These are phyloP conservation scores for Termitomyces eurrhizus DNA, from an alignment of 768 basidiomycete species.

Conservation along the genomic window DNA sequence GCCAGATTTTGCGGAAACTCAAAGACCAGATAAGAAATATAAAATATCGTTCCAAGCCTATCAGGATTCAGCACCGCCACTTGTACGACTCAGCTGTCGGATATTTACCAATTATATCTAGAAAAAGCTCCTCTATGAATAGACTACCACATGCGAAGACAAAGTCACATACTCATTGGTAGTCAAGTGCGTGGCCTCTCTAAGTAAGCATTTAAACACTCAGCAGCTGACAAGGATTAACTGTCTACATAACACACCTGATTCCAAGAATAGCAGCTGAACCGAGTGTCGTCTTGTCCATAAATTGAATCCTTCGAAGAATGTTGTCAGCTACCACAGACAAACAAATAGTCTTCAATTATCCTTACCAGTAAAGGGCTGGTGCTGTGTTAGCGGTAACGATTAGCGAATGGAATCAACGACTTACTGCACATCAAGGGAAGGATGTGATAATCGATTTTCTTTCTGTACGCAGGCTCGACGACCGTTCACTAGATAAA, in stretches of 20 bases:
- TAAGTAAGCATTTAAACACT: conserved; percentile 19
- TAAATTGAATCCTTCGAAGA: conserved; percentile 61
- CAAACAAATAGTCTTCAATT: too few relatives aligned
- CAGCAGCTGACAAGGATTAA: neutral
- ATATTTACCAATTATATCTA: conserved; percentile 58
- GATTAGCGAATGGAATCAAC: neutral
- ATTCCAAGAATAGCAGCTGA: conserved; percentile 69
- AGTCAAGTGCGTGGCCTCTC: conserved; percentile 56
- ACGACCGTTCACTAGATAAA: neutral
- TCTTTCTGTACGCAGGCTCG: conserved; percentile 31
- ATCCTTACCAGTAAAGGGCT: conserved; percentile 54
- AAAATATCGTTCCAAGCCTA: conserved; percentile 77
- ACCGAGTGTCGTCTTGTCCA: conserved; percentile 74
- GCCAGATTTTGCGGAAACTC: conserved; percentile 75
- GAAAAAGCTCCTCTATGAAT: neutral
- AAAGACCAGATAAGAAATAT: conserved; percentile 65
- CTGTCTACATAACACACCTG: conserved; percentile 28
- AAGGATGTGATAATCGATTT: conserved; percentile 65
- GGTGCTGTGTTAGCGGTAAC: neutral
- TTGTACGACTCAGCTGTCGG: neutral
- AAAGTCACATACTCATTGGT: conserved; percentile 52
- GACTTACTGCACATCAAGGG: conserved; percentile 68
- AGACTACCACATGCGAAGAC: neutral
- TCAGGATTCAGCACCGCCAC: neutral
- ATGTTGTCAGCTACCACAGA: neutral